Conservation (phyloP, 2,329 filamentous ascomycete species). For the Knoxdaviesia capensis region DNA sequence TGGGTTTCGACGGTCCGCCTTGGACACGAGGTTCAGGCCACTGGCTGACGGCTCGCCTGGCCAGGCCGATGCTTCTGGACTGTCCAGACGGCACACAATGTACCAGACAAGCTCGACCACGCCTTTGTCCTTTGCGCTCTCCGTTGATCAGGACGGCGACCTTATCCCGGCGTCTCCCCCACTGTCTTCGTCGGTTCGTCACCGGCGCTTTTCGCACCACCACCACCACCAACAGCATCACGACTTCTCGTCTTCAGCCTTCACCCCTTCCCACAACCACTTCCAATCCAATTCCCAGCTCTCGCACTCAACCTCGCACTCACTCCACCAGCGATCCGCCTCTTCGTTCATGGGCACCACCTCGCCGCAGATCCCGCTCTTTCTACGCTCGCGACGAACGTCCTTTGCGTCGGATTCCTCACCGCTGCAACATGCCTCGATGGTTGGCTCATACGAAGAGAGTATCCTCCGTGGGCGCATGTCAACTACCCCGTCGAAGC, state of each 20-base stretch:
- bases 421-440: slow-evolving; percentile 70
- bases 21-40: background rate
- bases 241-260: slow-evolving; percentile 20
- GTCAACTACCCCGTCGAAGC: slow-evolving; percentile 88
- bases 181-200: too few relatives aligned
- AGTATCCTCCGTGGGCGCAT: slow-evolving; percentile 87
- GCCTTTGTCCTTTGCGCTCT: background rate
- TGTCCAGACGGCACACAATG: background rate
- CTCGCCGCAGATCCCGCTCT: slow-evolving; percentile 28
- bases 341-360: slow-evolving; percentile 11
- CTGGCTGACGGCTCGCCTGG: too few relatives aligned
- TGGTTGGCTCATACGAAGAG: slow-evolving; percentile 97
- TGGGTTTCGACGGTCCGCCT: slow-evolving; percentile 1
- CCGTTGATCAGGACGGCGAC: background rate
- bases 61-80: background rate
- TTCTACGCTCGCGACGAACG: slow-evolving; percentile 37
- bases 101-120: background rate
- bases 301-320: slow-evolving; percentile 48
- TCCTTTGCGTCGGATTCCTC: slow-evolving; percentile 58
- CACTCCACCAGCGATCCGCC: slow-evolving; percentile 44
- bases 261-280: slow-evolving; percentile 54
- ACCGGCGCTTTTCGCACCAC: too few relatives aligned
- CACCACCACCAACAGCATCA: background rate
- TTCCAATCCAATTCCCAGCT: slow-evolving; percentile 42
- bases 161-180: background rate